Evolutionary conservation across 2,329 filamentous ascomycete species (phyloP), one percentile per base, ranked within the genome.

Genomic region (Aspergillus glaucus): DNA sequence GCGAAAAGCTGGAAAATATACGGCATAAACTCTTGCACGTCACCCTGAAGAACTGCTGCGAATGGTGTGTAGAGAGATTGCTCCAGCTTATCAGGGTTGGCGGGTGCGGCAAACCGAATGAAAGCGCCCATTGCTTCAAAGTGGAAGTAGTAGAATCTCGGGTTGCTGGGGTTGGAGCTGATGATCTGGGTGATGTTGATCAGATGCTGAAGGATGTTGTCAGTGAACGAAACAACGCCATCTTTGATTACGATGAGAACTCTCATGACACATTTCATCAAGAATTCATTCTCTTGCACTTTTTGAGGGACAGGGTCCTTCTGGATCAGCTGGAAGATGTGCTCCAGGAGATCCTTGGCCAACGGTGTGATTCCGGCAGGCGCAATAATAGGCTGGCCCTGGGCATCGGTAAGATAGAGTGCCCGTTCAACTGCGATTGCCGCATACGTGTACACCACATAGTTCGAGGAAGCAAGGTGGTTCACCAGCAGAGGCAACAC

Each of bases 221-320:
- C 88, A 5, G 86, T 78, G 44, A 93, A 83, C 1, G 84, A 79
- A 2, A 84, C 71, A 12, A 92, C 82, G 24, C 84, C 87, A 43
- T 95, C 91, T 65, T 86, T 88, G 68, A 97, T 87, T 55, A 97
- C 91, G 56, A 98, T 90, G 52, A 98, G 77, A 10, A 98, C 92
- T 60, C 93, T 83, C 93, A 98, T 98, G 49, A 96, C 89, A 62
- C 93, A 98, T 61, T 90, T 88, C 91, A 98, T 97, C 63, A 98
- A 70, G 68, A 97, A 98, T 66, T 98, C 93, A 64, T 98, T 98
- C 71, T 98, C 93, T 65, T 98, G 93, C 53, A 98, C 84, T 76
- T 97, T 98, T 55, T 92, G 83, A 1, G 94, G 86, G 9, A 87
- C 85, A 3, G 79, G 77, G 59, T 95, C 86, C 64, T 87, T 88